Conservation (phyloP, 805 yeast genomes). For the Hanseniaspora lachancei region DNA sequence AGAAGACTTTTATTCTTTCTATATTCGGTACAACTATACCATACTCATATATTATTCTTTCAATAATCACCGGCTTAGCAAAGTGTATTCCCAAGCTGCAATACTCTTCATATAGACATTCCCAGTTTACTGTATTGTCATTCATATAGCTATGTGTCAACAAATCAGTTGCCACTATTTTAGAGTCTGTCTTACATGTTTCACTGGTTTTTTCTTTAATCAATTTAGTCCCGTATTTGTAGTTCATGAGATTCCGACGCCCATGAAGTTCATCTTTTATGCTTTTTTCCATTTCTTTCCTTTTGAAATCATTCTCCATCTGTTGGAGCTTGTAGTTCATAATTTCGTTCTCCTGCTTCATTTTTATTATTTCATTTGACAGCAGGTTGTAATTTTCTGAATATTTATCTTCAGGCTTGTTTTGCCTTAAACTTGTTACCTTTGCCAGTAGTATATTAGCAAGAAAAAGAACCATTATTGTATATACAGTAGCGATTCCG, state of each 20-base stretch:
- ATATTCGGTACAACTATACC: neutral
- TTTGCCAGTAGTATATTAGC: neutral
- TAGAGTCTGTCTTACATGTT: neutral
- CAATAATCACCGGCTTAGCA: neutral
- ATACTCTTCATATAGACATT: neutral
- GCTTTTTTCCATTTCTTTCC: neutral
- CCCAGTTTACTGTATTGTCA: neutral
- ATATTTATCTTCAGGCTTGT: neutral
- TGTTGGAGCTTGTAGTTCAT: neutral
- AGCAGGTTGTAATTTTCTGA: neutral
- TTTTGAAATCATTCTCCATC: neutral
- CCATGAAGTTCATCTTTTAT: neutral
- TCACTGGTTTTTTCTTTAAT: neutral
- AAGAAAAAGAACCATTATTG: neutral
- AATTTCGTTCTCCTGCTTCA: neutral
- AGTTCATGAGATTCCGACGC: neutral
- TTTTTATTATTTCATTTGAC: neutral
- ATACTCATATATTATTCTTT: neutral
- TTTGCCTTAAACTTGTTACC: neutral
- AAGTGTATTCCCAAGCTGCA: neutral
- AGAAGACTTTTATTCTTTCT: neutral
- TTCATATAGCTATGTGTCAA: neutral
- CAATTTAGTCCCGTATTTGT: slow-evolving; percentile 2
- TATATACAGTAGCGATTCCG: neutral
- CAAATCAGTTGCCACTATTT: neutral